Evolutionary conservation across 2,329 filamentous ascomycete species (phyloP), one percentile per base, ranked within the genome.

Genomic region (Aspergillus fumigatiaffinis): DNA sequence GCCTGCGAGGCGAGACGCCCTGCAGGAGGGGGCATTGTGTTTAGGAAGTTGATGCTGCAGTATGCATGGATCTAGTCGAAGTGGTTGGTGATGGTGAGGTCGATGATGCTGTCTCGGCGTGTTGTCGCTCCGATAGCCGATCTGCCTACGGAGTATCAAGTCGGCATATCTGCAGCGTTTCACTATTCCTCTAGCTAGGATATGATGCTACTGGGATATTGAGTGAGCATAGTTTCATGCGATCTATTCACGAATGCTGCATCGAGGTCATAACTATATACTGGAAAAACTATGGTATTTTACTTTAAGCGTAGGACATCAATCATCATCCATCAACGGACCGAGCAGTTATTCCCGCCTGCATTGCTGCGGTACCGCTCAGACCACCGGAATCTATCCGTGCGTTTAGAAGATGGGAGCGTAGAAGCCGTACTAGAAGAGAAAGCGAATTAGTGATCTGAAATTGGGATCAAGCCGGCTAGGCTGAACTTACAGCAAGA

Each of bases 401-500:
- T 29, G 26, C 38, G 38, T 48, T 68, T 80, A 83, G 66, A 84
- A 84, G 65, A 84, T 84, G 52, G 80, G 79, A 53, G 82, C 71
- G 38, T 70, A 64, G 47, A 81, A 71, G 49, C 78, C 77, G 59
- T 82, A 80, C 69, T 80, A 74, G 63, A 35, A 70, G 60, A 72
- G 21, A 32, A 35, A 25, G 20, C 53, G 28, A 51, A 53, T 46
- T 29, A 12, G 25, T 8, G 42, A 12, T 25, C 46, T 46, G 5
- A 14, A 14, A 53, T 35, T 3, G 5, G 47, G 20, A 47, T 3
- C 3, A 12, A 23, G 20, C 35, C 17, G 20, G 41, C 8, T 49
- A 25, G 14, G 32, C 35, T 26, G 20, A 20, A 81, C 85, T 83
- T 68, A 88, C 86, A 72, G 86, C 86, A 59, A 83, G 79, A 53